phyloP scores from a whole-genome alignment of 2,329 filamentous ascomycete genomes.

The Myrmaecium sp. region DNA sequence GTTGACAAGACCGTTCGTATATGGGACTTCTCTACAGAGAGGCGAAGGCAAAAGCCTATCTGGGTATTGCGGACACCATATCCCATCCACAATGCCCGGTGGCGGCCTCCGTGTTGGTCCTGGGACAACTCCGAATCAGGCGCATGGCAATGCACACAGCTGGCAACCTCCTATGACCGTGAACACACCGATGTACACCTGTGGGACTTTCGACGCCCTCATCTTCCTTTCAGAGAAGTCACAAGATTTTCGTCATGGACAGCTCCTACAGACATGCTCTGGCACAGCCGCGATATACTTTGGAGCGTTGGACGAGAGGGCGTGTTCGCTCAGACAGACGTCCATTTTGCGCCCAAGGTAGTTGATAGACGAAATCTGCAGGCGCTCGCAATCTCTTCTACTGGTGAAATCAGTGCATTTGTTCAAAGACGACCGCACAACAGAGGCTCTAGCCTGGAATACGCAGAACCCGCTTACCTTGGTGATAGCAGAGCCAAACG shows the following conservation, averaged over 20 bases:
- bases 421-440: conserved; percentile 32
- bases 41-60: conserved; percentile 39
- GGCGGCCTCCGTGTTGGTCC: conserved; percentile 43
- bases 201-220: conserved; percentile 46
- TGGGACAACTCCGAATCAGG: conserved; percentile 33
- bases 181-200: conserved; percentile 44
- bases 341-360: conserved; percentile 41
- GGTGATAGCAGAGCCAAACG: conserved; percentile 25
- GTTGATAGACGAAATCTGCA: conserved; percentile 40
- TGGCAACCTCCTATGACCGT: conserved; percentile 45
- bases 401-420: conserved; percentile 38
- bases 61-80: conserved; percentile 43
- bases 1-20: conserved; percentile 45
- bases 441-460: conserved; percentile 23
- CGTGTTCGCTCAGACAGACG: conserved; percentile 44
- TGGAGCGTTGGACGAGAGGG: conserved; percentile 48
- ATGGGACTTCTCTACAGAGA: conserved; percentile 43
- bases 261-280: conserved; percentile 43
- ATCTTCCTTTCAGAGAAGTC: conserved; percentile 46
- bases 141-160: conserved; percentile 42
- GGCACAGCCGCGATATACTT: conserved; percentile 45
- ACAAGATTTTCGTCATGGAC: conserved; percentile 37
- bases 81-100: conserved; percentile 43
- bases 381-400: conserved; percentile 39
- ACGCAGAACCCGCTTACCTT: conserved; percentile 19